Evolutionary conservation across 495 filamentous ascomycete genomes (phyloP).

Genomic region (Hyaloscypha variabilis): DNA sequence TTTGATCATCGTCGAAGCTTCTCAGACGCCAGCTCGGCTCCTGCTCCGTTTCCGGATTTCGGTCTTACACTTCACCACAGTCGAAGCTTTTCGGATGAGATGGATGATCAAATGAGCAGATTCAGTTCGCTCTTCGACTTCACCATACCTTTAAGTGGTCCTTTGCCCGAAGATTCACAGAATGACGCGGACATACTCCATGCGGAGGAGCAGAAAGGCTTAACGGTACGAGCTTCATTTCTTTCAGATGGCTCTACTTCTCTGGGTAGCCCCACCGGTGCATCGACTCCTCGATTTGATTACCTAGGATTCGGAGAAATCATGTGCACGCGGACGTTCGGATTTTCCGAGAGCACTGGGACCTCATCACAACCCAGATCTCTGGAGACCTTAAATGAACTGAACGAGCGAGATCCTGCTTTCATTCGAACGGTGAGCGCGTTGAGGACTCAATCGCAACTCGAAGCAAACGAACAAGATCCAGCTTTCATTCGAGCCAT

Average conservation of each 20-base stretch:
- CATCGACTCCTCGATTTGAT: background rate
- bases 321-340: background rate
- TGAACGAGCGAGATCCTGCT: constrained; percentile 31
- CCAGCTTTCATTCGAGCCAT: constrained; percentile 28
- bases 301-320: background rate
- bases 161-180: background rate
- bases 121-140: background rate
- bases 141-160: background rate
- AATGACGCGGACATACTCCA: background rate
- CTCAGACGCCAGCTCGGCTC: background rate
- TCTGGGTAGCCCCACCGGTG: background rate
- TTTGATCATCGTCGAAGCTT: no score
- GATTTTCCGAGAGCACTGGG: background rate
- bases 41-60: background rate
- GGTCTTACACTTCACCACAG: constrained; percentile 1
- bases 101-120: constrained; percentile 10
- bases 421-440: constrained; percentile 24
- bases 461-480: constrained; percentile 29
- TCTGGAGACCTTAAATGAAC: constrained; percentile 23
- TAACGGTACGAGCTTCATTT: background rate
- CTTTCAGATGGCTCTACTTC: background rate
- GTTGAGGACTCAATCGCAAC: constrained; percentile 4
- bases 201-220: background rate
- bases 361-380: background rate
- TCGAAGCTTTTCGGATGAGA: constrained; percentile 13